Evolutionary conservation across 139 green algal species (phyloP).

Genomic region (Klebsormidium nitens): DNA sequence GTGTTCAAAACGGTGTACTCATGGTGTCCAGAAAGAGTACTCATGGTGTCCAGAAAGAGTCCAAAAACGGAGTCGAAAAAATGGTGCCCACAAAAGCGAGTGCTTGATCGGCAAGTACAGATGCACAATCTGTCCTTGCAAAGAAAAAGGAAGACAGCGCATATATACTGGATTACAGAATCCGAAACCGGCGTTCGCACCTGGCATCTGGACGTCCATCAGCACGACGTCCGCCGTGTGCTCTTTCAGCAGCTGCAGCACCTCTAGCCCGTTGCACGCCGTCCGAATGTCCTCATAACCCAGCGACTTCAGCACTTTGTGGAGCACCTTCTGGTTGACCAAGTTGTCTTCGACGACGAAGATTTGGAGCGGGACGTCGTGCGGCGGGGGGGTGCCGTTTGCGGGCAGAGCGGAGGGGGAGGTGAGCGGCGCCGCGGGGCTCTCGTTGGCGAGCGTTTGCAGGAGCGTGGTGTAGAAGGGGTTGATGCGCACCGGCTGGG

Average conservation of each 20-base stretch:
- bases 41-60: no score
- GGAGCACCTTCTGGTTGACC: constrained; percentile 33
- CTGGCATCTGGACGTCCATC: constrained; percentile 90
- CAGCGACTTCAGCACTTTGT: constrained; percentile 26
- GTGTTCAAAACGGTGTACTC: no score
- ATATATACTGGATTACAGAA: no score
- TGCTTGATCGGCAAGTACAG: no score
- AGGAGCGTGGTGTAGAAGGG: constrained; percentile 15
- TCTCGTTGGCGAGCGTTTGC: constrained; percentile 11
- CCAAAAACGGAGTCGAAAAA: no score
- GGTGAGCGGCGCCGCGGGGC: not conserved
- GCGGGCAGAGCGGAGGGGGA: not conserved
- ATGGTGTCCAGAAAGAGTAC: no score
- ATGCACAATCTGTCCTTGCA: no score
- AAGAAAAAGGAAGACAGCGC: no score
- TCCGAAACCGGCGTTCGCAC: no score
- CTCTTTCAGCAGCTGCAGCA: constrained; percentile 9
- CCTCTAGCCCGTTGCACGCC: constrained; percentile 22
- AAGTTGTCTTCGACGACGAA: constrained; percentile 29
- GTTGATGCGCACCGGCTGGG: constrained; percentile 19
- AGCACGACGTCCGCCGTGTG: constrained; percentile 65
- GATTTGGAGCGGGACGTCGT: constrained; percentile 2
- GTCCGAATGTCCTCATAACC: constrained; percentile 12
- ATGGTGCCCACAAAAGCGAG: no score
- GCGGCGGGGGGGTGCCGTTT: not conserved